phyloP scores from a whole-genome alignment of 805 yeast genomes.

The Jamesozyma piceae region DNA sequence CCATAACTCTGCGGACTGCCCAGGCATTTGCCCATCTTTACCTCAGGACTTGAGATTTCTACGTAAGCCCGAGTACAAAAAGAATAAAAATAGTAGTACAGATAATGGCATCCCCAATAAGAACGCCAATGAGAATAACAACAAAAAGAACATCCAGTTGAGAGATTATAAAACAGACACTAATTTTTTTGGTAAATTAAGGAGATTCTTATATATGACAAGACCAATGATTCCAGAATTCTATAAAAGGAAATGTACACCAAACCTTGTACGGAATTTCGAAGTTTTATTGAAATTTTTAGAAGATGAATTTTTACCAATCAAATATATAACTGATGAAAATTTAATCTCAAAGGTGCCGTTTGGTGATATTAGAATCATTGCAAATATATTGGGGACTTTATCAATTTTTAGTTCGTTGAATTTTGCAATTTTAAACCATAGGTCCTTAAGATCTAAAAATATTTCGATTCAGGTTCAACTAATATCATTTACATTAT shows the following conservation, averaged over 20 bases:
- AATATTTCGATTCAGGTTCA: conserved; percentile 8
- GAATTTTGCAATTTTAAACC: conserved; percentile 10
- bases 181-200: conserved; percentile 8
- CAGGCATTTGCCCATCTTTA: not conserved
- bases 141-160: not conserved
- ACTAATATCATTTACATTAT: conserved; percentile 12
- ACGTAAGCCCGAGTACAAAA: not conserved
- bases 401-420: conserved; percentile 11
- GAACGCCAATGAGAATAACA: not conserved
- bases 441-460: conserved; percentile 7
- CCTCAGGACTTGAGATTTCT: not conserved
- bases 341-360: conserved; percentile 3
- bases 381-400: conserved; percentile 1
- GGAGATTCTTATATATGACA: conserved; percentile 11
- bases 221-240: conserved; percentile 13
- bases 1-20: not conserved
- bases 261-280: conserved; percentile 7
- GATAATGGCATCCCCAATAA: not conserved
- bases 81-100: not conserved
- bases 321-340: conserved; percentile 7
- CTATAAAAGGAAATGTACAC: conserved; percentile 6
- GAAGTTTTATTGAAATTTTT: conserved; percentile 2
- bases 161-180: conserved; percentile 1
- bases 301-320: conserved; percentile 11
- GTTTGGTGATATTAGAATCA: conserved; percentile 1